phyloP scores from a whole-genome alignment of 176 grass and related monocot genomes.

The Panicum miliaceum region DNA sequence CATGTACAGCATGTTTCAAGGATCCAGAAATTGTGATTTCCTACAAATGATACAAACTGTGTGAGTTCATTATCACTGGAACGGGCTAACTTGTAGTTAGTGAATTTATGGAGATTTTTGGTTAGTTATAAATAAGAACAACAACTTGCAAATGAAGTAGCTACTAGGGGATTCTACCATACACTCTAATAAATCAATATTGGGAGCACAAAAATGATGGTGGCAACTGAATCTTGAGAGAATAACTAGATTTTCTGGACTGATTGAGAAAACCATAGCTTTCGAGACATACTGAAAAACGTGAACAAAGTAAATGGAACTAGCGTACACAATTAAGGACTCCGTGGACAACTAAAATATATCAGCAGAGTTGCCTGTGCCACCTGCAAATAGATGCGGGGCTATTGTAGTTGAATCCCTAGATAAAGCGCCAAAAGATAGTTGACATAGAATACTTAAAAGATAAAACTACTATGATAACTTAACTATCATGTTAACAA shows the following conservation, averaged over 20 bases:
- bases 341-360: background rate
- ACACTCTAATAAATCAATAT: background rate
- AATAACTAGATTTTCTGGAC: constrained; percentile 11
- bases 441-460: background rate
- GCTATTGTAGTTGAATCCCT: background rate
- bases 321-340: background rate
- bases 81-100: background rate
- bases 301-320: background rate
- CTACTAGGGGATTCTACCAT: background rate
- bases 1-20: constrained; percentile 71
- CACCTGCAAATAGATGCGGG: background rate
- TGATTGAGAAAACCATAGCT: background rate
- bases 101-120: constrained; percentile 10
- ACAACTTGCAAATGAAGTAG: background rate
- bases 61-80: constrained; percentile 19
- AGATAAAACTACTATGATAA: background rate
- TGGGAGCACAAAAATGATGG: background rate
- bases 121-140: constrained; percentile 1
- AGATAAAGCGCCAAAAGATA: constrained; percentile 3
- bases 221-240: background rate
- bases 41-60: constrained; percentile 51
- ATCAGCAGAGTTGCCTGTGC: background rate
- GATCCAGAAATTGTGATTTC: constrained; percentile 75
- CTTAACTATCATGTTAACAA: background rate
- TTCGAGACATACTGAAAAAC: background rate